Evolutionary conservation across 352 stramenopile species (phyloP).

Genomic region (Globisporangium parvum): DNA sequence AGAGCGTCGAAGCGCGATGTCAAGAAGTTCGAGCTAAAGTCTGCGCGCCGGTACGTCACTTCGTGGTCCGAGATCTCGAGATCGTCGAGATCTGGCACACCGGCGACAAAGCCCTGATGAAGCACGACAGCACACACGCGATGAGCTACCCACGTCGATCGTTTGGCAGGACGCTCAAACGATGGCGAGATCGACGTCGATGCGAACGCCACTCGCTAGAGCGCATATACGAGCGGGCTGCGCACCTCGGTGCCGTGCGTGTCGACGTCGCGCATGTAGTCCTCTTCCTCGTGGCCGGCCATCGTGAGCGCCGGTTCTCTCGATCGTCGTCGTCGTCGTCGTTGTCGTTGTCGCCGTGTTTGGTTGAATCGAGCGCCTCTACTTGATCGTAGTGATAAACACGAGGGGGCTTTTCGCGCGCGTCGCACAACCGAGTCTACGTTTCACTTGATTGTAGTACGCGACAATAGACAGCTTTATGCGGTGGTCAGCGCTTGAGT

Average conservation of each 20-base stretch:
- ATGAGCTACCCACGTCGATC: constrained; percentile 5
- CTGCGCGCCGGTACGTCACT: constrained; percentile 62
- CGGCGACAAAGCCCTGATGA: constrained; percentile 22
- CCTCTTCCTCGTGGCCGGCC: constrained; percentile 53
- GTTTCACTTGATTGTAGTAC: too few species aligned
- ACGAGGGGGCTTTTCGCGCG: too few species aligned
- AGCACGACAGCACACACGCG: constrained; percentile 5
- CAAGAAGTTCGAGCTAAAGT: constrained; percentile 46
- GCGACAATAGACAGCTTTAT: too few species aligned
- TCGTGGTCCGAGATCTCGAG: constrained; percentile 26
- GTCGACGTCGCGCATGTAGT: constrained; percentile 56
- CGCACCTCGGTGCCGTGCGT: constrained; percentile 47
- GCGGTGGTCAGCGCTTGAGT: too few species aligned
- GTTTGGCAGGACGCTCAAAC: neutral
- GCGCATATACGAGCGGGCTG: neutral
- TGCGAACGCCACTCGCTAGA: neutral
- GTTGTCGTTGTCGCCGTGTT: neutral
- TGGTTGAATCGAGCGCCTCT: neutral
- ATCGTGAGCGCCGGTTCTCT: constrained; percentile 22
- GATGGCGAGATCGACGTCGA: neutral
- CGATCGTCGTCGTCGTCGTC: neutral
- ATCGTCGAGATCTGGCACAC: constrained; percentile 25
- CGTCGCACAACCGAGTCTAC: too few species aligned
- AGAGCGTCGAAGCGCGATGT: constrained; percentile 51
- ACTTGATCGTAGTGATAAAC: too few species aligned